Percentiles rank a stretch among this genome's conserved stretches.
Evolutionary conservation across 768 basidiomycete species (phyloP).

Genomic region (Tylopilus sp.): DNA sequence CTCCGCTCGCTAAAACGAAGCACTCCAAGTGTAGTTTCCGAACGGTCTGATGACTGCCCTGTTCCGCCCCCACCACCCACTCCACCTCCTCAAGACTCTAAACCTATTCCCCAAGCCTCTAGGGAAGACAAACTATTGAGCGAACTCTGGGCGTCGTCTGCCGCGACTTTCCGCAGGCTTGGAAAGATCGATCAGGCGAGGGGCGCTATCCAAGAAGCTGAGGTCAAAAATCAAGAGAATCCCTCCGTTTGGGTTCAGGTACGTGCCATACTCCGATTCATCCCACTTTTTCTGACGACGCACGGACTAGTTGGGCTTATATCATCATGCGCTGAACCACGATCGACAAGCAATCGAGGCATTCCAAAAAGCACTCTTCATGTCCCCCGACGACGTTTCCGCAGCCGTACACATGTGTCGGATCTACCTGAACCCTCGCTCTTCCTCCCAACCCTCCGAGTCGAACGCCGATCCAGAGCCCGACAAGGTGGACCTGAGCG

Average conservation of each 20-base stretch:
- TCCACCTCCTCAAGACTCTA: slow-evolving; percentile 36
- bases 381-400: slow-evolving; percentile 73
- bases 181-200: slow-evolving; percentile 89
- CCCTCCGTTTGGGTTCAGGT: slow-evolving; percentile 96
- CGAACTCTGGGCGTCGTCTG: slow-evolving; percentile 90
- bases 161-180: slow-evolving; percentile 87
- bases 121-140: slow-evolving; percentile 71
- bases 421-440: slow-evolving; percentile 54
- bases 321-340: slow-evolving; percentile 58
- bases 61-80: slow-evolving; percentile 32
- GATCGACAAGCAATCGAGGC: slow-evolving; percentile 66
- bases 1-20: slow-evolving; percentile 45
- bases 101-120: slow-evolving; percentile 36
- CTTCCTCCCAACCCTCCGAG: slow-evolving; percentile 15
- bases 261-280: slow-evolving; percentile 16
- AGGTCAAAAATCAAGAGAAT: slow-evolving; percentile 81
- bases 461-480: slow-evolving; percentile 22
- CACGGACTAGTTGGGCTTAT: slow-evolving; percentile 60
- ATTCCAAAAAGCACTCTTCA: slow-evolving; percentile 86
- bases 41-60: slow-evolving; percentile 34
- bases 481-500: slow-evolving; percentile 74
- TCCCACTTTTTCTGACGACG: slow-evolving; percentile 1
- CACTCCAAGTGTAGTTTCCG: slow-evolving; percentile 32
- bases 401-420: slow-evolving; percentile 77
- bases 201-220: slow-evolving; percentile 93